phyloP scores from a whole-genome alignment of 306 rosid genomes.

The Hippophae tibetana region DNA sequence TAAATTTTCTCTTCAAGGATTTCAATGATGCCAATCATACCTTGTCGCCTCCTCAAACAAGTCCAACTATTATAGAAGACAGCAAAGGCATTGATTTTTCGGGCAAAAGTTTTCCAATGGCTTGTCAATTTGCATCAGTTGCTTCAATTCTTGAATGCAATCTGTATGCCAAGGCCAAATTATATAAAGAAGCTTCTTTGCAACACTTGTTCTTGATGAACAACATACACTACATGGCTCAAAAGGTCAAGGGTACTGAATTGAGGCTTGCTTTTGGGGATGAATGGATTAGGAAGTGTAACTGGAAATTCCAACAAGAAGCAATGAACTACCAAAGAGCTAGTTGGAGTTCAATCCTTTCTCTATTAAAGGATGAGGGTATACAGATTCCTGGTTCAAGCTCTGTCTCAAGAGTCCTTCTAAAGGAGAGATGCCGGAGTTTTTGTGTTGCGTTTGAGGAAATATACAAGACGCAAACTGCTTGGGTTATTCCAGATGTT shows the following conservation, averaged over 20 bases:
- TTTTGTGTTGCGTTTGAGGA: conserved; percentile 78
- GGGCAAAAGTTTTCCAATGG: conserved; percentile 39
- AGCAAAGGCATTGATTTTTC: conserved; percentile 26
- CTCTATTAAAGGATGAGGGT: conserved; percentile 64
- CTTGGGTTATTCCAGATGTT: conserved; percentile 60
- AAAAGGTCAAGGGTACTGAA: conserved; percentile 71
- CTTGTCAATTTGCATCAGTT: conserved; percentile 44
- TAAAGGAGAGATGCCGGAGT: conserved; percentile 55
- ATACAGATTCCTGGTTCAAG: conserved; percentile 44
- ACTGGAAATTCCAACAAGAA: conserved; percentile 70
- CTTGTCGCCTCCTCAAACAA: conserved; percentile 41
- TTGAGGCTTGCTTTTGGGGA: conserved; percentile 56
- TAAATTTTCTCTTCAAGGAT: conserved; percentile 59
- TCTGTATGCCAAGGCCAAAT: conserved; percentile 60
- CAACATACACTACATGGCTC: conserved; percentile 84
- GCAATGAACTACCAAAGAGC: conserved; percentile 76
- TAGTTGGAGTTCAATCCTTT: conserved; percentile 69
- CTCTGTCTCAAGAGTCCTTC: conserved; percentile 44
- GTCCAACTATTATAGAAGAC: conserved; percentile 48
- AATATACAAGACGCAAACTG: conserved; percentile 64
- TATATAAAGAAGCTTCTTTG: conserved; percentile 55
- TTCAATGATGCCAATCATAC: conserved; percentile 32
- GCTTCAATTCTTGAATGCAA: conserved; percentile 61
- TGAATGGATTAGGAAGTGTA: conserved; percentile 67
- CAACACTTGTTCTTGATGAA: conserved; percentile 89